These are phyloP conservation scores for Usnea hakonensis DNA, from an alignment of 495 filamentous ascomycete species.

Conservation along the genomic window DNA sequence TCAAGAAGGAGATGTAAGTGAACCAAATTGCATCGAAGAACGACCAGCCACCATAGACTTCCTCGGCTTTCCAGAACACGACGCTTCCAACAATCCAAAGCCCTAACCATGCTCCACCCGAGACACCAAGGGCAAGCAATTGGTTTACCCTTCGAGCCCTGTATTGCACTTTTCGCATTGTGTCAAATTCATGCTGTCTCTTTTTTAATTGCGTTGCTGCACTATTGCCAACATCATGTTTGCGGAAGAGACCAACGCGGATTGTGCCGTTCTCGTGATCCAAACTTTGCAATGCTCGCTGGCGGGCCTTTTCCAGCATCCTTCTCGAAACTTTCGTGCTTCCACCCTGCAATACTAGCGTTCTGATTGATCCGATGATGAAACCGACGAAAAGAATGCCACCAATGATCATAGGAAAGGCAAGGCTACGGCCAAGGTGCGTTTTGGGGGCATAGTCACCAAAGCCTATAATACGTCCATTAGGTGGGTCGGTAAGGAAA, in stretches of 20 bases:
- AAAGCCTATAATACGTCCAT: neutral
- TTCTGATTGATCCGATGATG: neutral
- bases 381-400: neutral
- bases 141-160: neutral
- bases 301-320: neutral
- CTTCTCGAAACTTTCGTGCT: neutral
- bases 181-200: neutral
- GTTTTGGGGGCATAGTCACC: conserved; percentile 1
- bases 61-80: neutral
- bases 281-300: conserved; percentile 3
- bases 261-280: neutral
- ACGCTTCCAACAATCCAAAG: neutral
- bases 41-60: neutral
- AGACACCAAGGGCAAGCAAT: neutral
- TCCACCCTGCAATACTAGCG: neutral
- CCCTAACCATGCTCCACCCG: neutral
- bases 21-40: neutral
- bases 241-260: neutral
- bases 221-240: neutral
- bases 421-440: neutral
- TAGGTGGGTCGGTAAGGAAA: neutral
- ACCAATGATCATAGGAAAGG: neutral
- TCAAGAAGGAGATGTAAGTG: neutral
- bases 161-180: neutral
- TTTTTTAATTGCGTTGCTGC: neutral